phyloP scores from a whole-genome alignment of 78 protist genomes.

The Cavenderia fasciculata region DNA sequence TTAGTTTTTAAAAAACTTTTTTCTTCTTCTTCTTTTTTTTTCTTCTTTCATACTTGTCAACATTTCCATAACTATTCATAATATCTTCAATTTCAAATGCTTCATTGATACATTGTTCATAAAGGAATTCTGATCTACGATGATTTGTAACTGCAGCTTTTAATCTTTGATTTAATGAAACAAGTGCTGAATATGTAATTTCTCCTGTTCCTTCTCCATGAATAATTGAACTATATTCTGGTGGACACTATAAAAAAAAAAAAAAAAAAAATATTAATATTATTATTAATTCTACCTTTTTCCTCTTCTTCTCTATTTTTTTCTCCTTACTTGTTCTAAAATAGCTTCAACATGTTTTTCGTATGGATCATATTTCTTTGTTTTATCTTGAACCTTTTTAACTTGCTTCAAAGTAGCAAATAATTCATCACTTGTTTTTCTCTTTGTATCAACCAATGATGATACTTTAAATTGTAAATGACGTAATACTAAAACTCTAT shows the following conservation, averaged over 20 bases:
- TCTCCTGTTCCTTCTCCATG: conserved; percentile 59
- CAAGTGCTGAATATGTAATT: conserved; percentile 11
- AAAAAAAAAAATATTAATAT: not conserved
- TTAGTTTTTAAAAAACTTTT: no score
- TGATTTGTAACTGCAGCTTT: not conserved
- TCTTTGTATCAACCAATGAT: conserved; percentile 12
- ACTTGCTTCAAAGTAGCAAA: conserved; percentile 9
- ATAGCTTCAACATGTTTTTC: conserved; percentile 53
- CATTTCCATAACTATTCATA: not conserved
- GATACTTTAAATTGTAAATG: conserved; percentile 52
- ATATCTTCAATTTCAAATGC: conserved; percentile 76
- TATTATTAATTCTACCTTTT: no score
- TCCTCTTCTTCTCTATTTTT: no score
- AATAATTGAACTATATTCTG: conserved; percentile 20
- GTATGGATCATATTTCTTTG: conserved; percentile 39
- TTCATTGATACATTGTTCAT: conserved; percentile 16
- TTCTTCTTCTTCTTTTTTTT: no score
- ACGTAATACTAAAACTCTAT: conserved; percentile 14
- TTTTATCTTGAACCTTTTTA: conserved; percentile 6
- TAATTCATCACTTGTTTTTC: conserved; percentile 51
- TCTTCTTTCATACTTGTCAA: no score
- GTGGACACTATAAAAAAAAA: conserved; percentile 26
- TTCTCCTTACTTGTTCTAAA: not conserved
- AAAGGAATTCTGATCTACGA: conserved; percentile 31
- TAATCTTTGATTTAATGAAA: conserved; percentile 31